Evolutionary conservation across 768 basidiomycete species (phyloP), one percentile per base, ranked within the genome.

Genomic region (Leccinum subtestaceum): DNA sequence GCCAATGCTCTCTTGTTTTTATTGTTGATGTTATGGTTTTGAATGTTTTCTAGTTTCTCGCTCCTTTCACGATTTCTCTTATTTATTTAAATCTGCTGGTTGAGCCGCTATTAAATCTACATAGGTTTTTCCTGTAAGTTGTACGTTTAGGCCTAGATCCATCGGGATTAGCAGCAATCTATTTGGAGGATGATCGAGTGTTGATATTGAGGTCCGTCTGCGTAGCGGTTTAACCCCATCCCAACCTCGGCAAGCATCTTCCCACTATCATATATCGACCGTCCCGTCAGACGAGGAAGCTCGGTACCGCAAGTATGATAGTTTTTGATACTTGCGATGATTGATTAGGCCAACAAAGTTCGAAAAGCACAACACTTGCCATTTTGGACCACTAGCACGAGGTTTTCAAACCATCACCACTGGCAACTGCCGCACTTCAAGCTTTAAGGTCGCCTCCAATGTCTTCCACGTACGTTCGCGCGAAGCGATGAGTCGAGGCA

Each of bases 381-480:
- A 56, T 56, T 55, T 62, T 60, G 55, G 57, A 58, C 45, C 25
- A 45, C 52, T 34, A 2, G 1, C 15, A 32, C 58, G 9, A 31
- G n/a, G 23, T 19, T 45, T 43, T 34, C 31, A 51, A 51, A 21
- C 19, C 27, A 43, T 63, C 56, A 29, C 29, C 27, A 45, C 45
- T 25, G 23, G 23, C 4, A 45, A 45, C 45, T 25, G 45, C 15
- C 6, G 34, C 52, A 43, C 29, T 47, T 12, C 13, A 48, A 19
- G 43, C 25, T 34, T 34, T 5, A 34, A 34, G 32, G 12, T 0
- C 32, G 10, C 54, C 53, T 27, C 25, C 60, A 69, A 69, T 69
- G 68, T 66, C 68, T 21, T 69, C 68, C n/a, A 71, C 64, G 68
- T 69, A 56, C 51, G 68, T 66, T 34, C 17, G 21, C 46, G 25